phyloP scores from a whole-genome alignment of 176 grass and related monocot genomes.

The barley (Hordeum vulgare) region MorexV3_pseudomolecules_assembly NC_058522.1:352627833-352628332 shows the following conservation, averaged over 20 bases:
- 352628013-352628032: neutral
- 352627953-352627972: neutral
- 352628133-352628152: neutral
- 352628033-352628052: neutral
- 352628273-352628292: neutral
- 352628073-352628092: neutral
- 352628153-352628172: neutral
- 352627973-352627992: neutral
- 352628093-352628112: neutral
- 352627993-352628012: neutral
- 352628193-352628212: neutral
- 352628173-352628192: neutral
- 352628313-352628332: neutral
- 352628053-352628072: neutral
- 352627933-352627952: neutral
- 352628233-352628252: neutral
- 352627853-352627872: neutral
- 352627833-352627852: neutral
- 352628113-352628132: neutral
- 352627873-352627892: neutral
- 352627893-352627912: neutral
- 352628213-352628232: neutral
- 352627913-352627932: neutral
- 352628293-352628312: neutral
- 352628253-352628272: neutral